Percentiles rank a stretch among this genome's conserved stretches.
Evolutionary conservation across 345 rosid species (phyloP).

Genomic region (Cardamine chenopodiifolia): DNA sequence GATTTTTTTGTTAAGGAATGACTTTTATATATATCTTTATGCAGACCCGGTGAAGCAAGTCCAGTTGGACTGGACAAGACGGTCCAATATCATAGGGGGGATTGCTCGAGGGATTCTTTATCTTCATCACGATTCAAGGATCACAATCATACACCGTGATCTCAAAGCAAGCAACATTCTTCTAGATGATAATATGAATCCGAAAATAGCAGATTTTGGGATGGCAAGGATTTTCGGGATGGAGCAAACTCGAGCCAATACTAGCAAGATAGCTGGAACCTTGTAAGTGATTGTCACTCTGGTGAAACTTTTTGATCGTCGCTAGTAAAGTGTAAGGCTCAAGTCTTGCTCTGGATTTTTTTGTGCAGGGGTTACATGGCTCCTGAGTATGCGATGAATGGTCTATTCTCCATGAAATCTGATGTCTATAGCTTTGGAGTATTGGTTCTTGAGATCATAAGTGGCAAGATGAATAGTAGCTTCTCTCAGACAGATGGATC

Average conservation of each 20-base stretch:
- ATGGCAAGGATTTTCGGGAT: constrained; percentile 20
- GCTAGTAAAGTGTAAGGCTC: too few relatives aligned
- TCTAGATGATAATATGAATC: constrained; percentile 20
- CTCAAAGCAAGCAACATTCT: constrained; percentile 32
- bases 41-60: neutral
- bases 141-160: constrained; percentile 37
- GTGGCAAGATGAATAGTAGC: constrained; percentile 35
- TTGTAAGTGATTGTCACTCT: neutral
- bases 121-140: constrained; percentile 35
- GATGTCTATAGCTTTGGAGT: constrained; percentile 38
- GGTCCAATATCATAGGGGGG: constrained; percentile 14
- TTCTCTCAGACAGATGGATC: constrained; percentile 20
- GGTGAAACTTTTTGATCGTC: too few relatives aligned
- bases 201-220: constrained; percentile 19
- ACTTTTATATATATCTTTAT: too few relatives aligned
- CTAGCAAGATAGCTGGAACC: constrained; percentile 20
- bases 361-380: neutral
- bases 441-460: constrained; percentile 41
- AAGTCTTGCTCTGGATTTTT: too few relatives aligned
- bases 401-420: constrained; percentile 40
- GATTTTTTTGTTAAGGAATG: too few relatives aligned
- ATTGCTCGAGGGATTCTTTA: constrained; percentile 11
- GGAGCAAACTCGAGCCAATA: constrained; percentile 18
- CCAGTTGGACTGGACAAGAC: neutral
- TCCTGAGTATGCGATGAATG: constrained; percentile 3